These are phyloP conservation scores for Amanita inopinata DNA, from an alignment of 768 basidiomycete species.

Conservation along the genomic window DNA sequence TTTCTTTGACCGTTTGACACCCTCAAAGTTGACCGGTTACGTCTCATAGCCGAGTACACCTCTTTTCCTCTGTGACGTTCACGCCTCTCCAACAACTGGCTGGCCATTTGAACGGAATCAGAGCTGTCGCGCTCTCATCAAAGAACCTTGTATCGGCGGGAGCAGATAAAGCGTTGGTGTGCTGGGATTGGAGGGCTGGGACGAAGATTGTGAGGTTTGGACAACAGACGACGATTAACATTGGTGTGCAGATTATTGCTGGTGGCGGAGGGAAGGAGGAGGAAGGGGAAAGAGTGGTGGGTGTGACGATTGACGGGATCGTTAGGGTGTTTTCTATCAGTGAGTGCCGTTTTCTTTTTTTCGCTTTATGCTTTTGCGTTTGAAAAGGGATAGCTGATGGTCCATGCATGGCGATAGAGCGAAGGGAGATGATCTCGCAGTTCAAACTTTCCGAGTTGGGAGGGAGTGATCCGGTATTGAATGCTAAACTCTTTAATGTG, in stretches of 20 bases:
- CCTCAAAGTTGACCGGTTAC: conserved; percentile 1
- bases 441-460: conserved; percentile 80
- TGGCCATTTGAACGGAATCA: conserved; percentile 82
- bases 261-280: conserved; percentile 26
- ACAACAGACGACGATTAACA: conserved; percentile 87
- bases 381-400: too few relatives aligned
- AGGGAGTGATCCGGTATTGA: conserved; percentile 53
- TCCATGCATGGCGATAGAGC: conserved; percentile 21
- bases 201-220: conserved; percentile 86
- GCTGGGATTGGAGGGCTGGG: conserved; percentile 87
- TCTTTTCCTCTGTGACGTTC: conserved; percentile 81
- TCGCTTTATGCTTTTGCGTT: not conserved
- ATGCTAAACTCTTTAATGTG: conserved; percentile 62
- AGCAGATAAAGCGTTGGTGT: conserved; percentile 65
- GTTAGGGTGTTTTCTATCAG: conserved; percentile 88
- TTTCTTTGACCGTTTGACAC: not conserved
- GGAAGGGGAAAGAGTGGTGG: conserved; percentile 79
- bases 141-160: conserved; percentile 83
- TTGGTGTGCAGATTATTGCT: conserved; percentile 78
- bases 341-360: conserved; percentile 27
- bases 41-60: conserved; percentile 77
- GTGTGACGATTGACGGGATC: conserved; percentile 87
- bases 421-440: conserved; percentile 86
- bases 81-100: conserved; percentile 76
- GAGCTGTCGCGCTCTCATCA: conserved; percentile 79